Evolutionary conservation across 495 filamentous ascomycete species (phyloP).

Genomic region (Symbiotaphrina buchneri): DNA sequence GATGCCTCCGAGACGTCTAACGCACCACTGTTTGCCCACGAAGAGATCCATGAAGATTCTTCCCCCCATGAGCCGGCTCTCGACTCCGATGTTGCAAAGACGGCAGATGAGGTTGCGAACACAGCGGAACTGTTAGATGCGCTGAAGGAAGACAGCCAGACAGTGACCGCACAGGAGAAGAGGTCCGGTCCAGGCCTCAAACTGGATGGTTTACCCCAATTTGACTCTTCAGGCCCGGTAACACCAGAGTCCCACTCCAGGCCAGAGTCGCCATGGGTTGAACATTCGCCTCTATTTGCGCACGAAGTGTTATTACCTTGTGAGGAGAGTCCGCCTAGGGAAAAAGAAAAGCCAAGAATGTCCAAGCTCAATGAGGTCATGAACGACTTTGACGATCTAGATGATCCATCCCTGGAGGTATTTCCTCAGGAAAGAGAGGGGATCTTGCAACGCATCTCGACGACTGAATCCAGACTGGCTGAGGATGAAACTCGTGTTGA

Average conservation of each 20-base stretch:
- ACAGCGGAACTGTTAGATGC: slow-evolving; percentile 13
- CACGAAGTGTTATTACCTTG: slow-evolving; percentile 19
- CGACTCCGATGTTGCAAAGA: slow-evolving; percentile 17
- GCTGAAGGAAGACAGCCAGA: background rate
- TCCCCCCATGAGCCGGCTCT: slow-evolving; percentile 13
- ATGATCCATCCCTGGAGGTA: slow-evolving; percentile 25
- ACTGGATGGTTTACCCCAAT: background rate
- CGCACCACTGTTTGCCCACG: slow-evolving; percentile 1
- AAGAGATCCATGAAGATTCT: slow-evolving; percentile 12
- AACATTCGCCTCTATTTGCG: slow-evolving; percentile 19
- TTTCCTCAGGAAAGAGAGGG: slow-evolving; percentile 24
- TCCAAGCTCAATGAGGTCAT: background rate
- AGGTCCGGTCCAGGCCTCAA: too few species aligned
- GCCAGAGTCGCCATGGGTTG: too few species aligned
- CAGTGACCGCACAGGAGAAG: background rate
- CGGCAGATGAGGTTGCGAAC: slow-evolving; percentile 24
- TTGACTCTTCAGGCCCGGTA: background rate
- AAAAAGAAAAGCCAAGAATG: background rate
- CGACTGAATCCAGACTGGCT: slow-evolving; percentile 19
- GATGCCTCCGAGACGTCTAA: too few species aligned
- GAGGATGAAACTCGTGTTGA: slow-evolving; percentile 20
- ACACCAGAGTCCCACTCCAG: too few species aligned
- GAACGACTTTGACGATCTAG: slow-evolving; percentile 12
- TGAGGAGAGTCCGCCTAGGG: slow-evolving; percentile 1
- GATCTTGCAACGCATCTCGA: slow-evolving; percentile 22